Conservation (phyloP, 108 stramenopile species). For the Nitzschia putrida region DNA sequence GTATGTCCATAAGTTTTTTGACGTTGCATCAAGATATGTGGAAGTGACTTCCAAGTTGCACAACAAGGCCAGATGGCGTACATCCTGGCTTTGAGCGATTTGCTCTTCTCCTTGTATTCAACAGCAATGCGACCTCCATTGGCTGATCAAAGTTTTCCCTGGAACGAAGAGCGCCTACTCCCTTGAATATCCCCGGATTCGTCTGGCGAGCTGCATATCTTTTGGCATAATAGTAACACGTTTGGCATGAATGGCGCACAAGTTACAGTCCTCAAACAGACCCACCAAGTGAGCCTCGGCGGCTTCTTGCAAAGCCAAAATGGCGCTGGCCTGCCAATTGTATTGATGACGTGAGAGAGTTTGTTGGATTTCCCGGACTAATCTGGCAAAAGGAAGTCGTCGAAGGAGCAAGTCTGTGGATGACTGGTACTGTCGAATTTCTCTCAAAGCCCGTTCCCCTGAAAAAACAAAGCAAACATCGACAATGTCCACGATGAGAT, state of each 20-base stretch:
- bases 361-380: constrained; percentile 88
- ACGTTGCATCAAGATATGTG: too few relatives aligned
- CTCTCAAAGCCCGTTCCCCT: constrained; percentile 88
- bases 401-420: constrained; percentile 91
- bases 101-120: too few relatives aligned
- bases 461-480: constrained; percentile 10
- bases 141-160: too few relatives aligned
- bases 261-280: constrained; percentile 94
- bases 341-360: constrained; percentile 50
- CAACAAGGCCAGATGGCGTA: too few relatives aligned
- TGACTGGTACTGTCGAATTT: constrained; percentile 93
- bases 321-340: constrained; percentile 94
- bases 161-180: constrained; percentile 59
- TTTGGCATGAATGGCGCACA: constrained; percentile 95
- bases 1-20: too few relatives aligned
- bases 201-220: constrained; percentile 93
- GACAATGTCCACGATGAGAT: not conserved
- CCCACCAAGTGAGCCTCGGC: constrained; percentile 91
- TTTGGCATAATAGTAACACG: constrained; percentile 98
- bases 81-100: too few relatives aligned
- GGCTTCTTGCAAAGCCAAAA: constrained; percentile 95
- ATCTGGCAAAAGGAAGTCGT: constrained; percentile 92
- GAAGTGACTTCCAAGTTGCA: too few relatives aligned
- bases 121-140: too few relatives aligned
- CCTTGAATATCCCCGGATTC: constrained; percentile 79